Evolutionary conservation across 306 rosid species (phyloP).

Genomic region (Gynostemma pentaphyllum): DNA sequence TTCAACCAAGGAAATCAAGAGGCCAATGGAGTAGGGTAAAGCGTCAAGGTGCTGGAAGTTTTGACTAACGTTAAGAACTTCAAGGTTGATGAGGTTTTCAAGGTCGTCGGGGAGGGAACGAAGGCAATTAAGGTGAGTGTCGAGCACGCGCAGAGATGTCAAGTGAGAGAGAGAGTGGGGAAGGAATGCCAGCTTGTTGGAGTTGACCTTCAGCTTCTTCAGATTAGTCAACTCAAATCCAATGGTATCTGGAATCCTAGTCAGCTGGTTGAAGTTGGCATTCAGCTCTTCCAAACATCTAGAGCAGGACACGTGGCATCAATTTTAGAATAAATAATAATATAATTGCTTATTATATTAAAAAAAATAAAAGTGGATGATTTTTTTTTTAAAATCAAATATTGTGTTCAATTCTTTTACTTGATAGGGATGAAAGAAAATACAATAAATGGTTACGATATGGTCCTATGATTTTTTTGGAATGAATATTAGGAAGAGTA

Average conservation of each 20-base stretch:
- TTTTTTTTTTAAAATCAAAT: no score
- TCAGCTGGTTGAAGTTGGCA: slow-evolving; percentile 78
- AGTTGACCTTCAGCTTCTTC: slow-evolving; percentile 61
- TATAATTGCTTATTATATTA: no score
- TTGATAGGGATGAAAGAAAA: no score
- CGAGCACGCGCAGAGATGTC: slow-evolving; percentile 39
- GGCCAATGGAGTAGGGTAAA: slow-evolving; percentile 73
- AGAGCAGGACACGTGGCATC: slow-evolving; percentile 1
- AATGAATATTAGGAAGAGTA: no score
- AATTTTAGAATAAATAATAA: no score
- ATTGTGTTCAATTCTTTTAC: no score
- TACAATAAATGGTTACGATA: no score
- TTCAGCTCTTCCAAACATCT: slow-evolving; percentile 72
- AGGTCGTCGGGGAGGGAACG: slow-evolving; percentile 58
- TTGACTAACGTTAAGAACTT: slow-evolving; percentile 71
- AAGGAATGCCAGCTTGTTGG: slow-evolving; percentile 58
- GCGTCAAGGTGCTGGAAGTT: slow-evolving; percentile 65
- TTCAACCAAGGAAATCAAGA: slow-evolving; percentile 61
- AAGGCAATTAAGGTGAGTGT: slow-evolving; percentile 71
- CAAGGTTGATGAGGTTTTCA: slow-evolving; percentile 76
- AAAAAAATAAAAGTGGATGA: no score
- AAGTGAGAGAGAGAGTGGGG: slow-evolving; percentile 61
- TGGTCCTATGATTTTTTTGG: no score
- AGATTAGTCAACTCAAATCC: slow-evolving; percentile 60
- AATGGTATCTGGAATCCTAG: slow-evolving; percentile 49